Evolutionary conservation across 108 stramenopile genomes (phyloP), one percentile per base, ranked within the genome.

Genomic region (Aurantiochytrium sp.): DNA sequence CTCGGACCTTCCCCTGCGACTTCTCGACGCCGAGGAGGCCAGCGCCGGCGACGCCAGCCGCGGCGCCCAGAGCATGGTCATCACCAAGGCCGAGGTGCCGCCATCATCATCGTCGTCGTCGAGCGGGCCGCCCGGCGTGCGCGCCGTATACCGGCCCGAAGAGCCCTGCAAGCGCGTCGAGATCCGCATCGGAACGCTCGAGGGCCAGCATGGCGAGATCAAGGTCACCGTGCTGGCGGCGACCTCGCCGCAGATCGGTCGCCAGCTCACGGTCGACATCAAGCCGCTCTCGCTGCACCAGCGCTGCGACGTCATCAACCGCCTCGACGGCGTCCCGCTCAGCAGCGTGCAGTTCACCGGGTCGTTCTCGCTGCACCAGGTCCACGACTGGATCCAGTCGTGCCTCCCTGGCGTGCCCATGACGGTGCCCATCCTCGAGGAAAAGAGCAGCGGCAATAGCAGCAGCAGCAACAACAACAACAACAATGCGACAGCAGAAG

Each of bases 231-330:
- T 81, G 15, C 19, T 81, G 36, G 73, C 73, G 6, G 45, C 39
- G 10, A 48, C 45, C n/a, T 27, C 21, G 15, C 73, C 73, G 42
- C 39, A 37, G 8, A 6, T 81, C 8, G 73, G 42, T 15, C 73
- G 45, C 27, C 73, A 81, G 45, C 42, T 81, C 45, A 81, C 73
- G 19, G 73, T 81, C 39, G 73, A 81, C 24, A 42, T 81, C 73
- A 81, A 81, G 39, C 73, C 73, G 12, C 45, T 81, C 24, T 81
- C 42, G 6, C 30, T 81, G 73, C 73, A 81, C 39, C 73, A 81
- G 3, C 39, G 73, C 21, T 41, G 39, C 27, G 39, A 41, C 19
- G 42, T 1, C 39, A 41, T 48, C 45, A 24, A 12, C 6, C 6
- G 32, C 39, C 1, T 81, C 19, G 73, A 41, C 45, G 10, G 30